Evolutionary conservation across 2,329 filamentous ascomycete genomes (phyloP).

Genomic region (Colletotrichum brevisporum): DNA sequence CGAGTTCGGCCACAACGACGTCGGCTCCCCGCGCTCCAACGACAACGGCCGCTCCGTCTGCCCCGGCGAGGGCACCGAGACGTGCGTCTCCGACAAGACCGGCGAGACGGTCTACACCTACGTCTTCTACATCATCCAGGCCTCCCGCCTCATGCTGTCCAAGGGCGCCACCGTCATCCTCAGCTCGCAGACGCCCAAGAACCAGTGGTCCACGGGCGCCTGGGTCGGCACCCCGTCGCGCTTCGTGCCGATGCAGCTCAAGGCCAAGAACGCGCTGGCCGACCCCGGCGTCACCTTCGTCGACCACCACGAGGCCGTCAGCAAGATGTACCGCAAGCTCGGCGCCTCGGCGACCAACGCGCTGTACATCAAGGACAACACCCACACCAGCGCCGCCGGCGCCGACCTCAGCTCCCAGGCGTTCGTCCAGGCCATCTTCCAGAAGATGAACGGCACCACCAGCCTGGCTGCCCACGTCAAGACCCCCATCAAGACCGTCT

Average conservation of each 20-base stretch:
- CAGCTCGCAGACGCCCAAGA: conserved; percentile 68
- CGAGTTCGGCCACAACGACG: conserved; percentile 82
- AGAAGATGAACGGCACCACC: conserved; percentile 49
- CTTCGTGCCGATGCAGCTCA: conserved; percentile 67
- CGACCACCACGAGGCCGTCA: conserved; percentile 71
- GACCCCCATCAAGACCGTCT: conserved; percentile 39
- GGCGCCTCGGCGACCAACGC: conserved; percentile 64
- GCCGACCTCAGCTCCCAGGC: conserved; percentile 69
- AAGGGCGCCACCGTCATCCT: conserved; percentile 75
- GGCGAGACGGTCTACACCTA: conserved; percentile 72
- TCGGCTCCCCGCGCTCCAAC: conserved; percentile 65
- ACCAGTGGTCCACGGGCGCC: conserved; percentile 71
- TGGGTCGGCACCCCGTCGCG: conserved; percentile 63
- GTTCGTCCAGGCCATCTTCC: conserved; percentile 56
- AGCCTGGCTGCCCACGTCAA: conserved; percentile 46
- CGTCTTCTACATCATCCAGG: conserved; percentile 71
- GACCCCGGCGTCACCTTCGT: conserved; percentile 65
- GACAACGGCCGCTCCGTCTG: conserved; percentile 77
- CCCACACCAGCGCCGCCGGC: conserved; percentile 70
- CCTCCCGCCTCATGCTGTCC: conserved; percentile 64
- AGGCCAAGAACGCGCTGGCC: conserved; percentile 49
- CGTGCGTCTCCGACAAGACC: conserved; percentile 64
- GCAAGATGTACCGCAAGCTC: conserved; percentile 65
- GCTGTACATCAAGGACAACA: conserved; percentile 73
- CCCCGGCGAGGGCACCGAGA: conserved; percentile 66